Evolutionary conservation across 306 rosid species (phyloP).

Genomic region (Fragaria nilgerrensis): DNA sequence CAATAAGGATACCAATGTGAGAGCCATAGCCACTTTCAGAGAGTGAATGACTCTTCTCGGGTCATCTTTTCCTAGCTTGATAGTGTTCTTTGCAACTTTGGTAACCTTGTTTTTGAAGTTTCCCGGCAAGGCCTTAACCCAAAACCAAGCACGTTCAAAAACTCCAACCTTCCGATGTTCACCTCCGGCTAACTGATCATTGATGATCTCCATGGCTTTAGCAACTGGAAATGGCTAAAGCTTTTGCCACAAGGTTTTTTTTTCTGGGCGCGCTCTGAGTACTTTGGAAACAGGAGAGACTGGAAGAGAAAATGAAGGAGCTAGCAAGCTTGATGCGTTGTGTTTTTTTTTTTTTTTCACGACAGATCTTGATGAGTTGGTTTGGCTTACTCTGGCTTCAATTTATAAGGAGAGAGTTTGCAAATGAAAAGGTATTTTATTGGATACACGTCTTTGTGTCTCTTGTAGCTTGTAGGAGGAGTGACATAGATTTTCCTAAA

Average conservation of each 20-base stretch:
- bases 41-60: conserved; percentile 89
- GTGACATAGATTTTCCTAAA: conserved; percentile 22
- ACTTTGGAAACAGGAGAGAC: conserved; percentile 4
- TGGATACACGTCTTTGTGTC: conserved; percentile 43
- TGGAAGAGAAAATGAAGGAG: conserved; percentile 23
- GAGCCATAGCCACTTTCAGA: conserved; percentile 84
- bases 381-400: background rate
- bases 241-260: conserved; percentile 17
- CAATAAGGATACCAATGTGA: conserved; percentile 71
- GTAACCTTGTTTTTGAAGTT: conserved; percentile 40
- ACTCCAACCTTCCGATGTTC: conserved; percentile 22
- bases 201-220: conserved; percentile 45
- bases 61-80: conserved; percentile 76
- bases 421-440: conserved; percentile 22
- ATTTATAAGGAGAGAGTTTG: conserved; percentile 42
- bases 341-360: too few species aligned
- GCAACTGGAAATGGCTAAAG: background rate
- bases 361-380: conserved; percentile 14
- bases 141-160: conserved; percentile 6
- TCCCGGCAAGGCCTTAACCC: conserved; percentile 36
- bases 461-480: conserved; percentile 33
- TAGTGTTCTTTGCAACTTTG: conserved; percentile 32
- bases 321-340: background rate
- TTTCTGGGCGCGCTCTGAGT: background rate
- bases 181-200: conserved; percentile 23